phyloP scores from a whole-genome alignment of 192 early-diverging fungal species.

The Mortierella claussenii region DNA sequence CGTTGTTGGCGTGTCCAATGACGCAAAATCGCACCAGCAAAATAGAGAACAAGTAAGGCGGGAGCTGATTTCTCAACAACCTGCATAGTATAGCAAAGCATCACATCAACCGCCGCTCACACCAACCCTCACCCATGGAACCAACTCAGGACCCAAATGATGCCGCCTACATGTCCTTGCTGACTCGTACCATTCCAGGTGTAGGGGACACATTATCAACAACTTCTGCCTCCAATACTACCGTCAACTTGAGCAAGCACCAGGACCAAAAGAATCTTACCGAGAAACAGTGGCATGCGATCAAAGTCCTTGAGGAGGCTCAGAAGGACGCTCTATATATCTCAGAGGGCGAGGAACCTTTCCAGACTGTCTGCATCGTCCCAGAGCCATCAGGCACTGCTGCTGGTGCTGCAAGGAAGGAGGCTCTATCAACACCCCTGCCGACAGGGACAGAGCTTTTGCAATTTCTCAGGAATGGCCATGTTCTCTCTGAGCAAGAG shows the following conservation, averaged over 20 bases:
- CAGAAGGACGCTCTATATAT: slow-evolving; percentile 23
- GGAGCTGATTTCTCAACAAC: too few relatives aligned
- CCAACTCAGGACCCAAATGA: slow-evolving; percentile 1
- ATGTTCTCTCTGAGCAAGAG: slow-evolving; percentile 4
- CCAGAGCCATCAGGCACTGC: neutral
- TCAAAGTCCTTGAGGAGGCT: slow-evolving; percentile 14
- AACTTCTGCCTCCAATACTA: neutral
- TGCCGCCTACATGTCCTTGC: slow-evolving; percentile 36
- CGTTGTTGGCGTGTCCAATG: too few relatives aligned
- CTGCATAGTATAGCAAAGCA: too few relatives aligned
- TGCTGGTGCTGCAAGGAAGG: neutral
- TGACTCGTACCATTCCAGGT: slow-evolving; percentile 41
- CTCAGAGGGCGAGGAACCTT: slow-evolving; percentile 47
- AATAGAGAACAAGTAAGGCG: too few relatives aligned
- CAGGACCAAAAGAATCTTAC: neutral
- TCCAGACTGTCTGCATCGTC: slow-evolving; percentile 21
- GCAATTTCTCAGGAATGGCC: neutral
- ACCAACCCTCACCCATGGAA: too few relatives aligned
- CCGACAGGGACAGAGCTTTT: slow-evolving; percentile 20
- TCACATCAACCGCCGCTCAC: too few relatives aligned
- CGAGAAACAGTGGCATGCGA: slow-evolving; percentile 15
- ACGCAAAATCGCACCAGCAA: too few relatives aligned
- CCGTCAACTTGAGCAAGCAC: neutral
- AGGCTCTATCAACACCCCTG: neutral
- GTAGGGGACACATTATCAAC: slow-evolving; percentile 19